Conservation (phyloP, 2,329 filamentous ascomycete genomes). For the Aspergillus jensenii region DNA sequence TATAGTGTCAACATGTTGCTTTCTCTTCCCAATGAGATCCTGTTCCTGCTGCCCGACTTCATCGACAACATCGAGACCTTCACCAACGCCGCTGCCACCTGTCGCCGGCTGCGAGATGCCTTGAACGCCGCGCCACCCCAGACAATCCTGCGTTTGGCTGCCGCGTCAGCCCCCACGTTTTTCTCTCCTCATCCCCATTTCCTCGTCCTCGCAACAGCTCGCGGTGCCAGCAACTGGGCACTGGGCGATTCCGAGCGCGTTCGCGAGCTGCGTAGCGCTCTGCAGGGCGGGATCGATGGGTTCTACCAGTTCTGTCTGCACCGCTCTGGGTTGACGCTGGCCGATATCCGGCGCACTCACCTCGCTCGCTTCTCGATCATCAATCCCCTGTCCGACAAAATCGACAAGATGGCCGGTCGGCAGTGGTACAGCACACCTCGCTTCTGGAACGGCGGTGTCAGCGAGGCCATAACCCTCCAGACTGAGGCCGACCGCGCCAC, state of each 20-base stretch:
- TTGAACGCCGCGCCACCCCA: slow-evolving; percentile 21
- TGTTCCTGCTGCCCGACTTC: slow-evolving; percentile 35
- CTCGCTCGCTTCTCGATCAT: slow-evolving; percentile 29
- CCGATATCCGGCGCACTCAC: slow-evolving; percentile 30
- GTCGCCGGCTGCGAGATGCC: slow-evolving; percentile 18
- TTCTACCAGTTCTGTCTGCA: slow-evolving; percentile 30
- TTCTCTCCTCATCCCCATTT: slow-evolving; percentile 40
- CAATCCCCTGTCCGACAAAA: slow-evolving; percentile 33
- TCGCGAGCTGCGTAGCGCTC: slow-evolving; percentile 16
- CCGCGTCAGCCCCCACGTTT: slow-evolving; percentile 33
- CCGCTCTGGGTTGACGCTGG: slow-evolving; percentile 30
- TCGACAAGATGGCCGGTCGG: slow-evolving; percentile 32
- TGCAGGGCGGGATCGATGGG: slow-evolving; percentile 31
- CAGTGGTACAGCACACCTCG: slow-evolving; percentile 26
- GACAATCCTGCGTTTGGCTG: slow-evolving; percentile 33
- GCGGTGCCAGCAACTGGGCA: slow-evolving; percentile 35
- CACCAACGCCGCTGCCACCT: slow-evolving; percentile 17
- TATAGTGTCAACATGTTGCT: too few species aligned
- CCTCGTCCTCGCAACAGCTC: slow-evolving; percentile 33
- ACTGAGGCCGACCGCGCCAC: slow-evolving; percentile 24
- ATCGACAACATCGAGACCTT: slow-evolving; percentile 22
- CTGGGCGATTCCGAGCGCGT: slow-evolving; percentile 23
- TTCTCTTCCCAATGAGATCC: slow-evolving; percentile 40
- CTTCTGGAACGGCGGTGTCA: slow-evolving; percentile 35
- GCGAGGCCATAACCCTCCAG: slow-evolving; percentile 26